Percentiles rank a stretch among this genome's conserved stretches.
Evolutionary conservation across 371 early-diverging fungal species (phyloP).

Genomic region (Coemansia sp.): DNA sequence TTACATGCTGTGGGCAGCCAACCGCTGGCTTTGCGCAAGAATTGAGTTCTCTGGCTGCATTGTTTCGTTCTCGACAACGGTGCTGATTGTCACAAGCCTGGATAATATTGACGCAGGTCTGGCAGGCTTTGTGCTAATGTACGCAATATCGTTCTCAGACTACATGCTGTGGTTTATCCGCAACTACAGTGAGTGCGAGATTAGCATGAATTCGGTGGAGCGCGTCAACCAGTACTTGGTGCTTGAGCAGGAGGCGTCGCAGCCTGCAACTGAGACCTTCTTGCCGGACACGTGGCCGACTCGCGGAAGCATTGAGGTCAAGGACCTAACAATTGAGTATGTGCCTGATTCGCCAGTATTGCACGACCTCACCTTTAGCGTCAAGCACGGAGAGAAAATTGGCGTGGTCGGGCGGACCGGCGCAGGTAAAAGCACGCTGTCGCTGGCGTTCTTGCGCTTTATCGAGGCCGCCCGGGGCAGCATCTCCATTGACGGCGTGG

Average conservation of each 20-base stretch:
- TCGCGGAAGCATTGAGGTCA: conserved; percentile 64
- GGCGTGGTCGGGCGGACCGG: conserved; percentile 81
- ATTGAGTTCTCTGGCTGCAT: conserved; percentile 48
- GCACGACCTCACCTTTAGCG: conserved; percentile 61
- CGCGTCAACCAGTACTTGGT: conserved; percentile 80
- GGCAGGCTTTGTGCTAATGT: conserved; percentile 79
- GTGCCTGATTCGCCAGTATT: conserved; percentile 71
- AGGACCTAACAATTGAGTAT: conserved; percentile 66
- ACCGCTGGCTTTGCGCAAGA: conserved; percentile 87
- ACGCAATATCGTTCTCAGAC: conserved; percentile 71
- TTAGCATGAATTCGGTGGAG: conserved; percentile 84
- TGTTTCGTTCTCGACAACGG: conserved; percentile 43
- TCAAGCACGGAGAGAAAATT: conserved; percentile 66
- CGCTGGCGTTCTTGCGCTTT: conserved; percentile 74
- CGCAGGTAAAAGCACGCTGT: conserved; percentile 78
- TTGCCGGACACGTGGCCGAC: conserved; percentile 66
- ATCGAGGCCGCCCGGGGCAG: conserved; percentile 67
- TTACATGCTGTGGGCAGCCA: conserved; percentile 79
- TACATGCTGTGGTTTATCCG: conserved; percentile 79
- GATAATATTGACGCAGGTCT: conserved; percentile 61
- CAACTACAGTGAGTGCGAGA: conserved; percentile 76
- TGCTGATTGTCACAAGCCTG: conserved; percentile 47
- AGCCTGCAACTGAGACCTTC: conserved; percentile 24
- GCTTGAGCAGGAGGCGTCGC: conserved; percentile 59
- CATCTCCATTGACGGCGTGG: conserved; percentile 74